phyloP scores from a whole-genome alignment of 371 early-diverging fungal genomes.

The Mucor racemosus region DNA sequence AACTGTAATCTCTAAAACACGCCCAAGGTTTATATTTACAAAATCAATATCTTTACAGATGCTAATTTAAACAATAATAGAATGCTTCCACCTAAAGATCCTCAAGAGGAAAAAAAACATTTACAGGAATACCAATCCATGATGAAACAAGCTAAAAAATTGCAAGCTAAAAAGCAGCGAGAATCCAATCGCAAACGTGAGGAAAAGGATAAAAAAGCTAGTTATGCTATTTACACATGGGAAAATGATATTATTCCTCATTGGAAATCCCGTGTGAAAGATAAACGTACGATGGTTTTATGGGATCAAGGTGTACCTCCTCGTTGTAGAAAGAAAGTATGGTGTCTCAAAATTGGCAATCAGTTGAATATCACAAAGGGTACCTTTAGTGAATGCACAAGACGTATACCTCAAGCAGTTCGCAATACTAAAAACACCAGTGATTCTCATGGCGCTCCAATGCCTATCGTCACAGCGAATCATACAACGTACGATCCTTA shows the following conservation, averaged over 20 bases:
- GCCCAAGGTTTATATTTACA: slow-evolving; percentile 41
- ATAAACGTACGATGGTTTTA: slow-evolving; percentile 37
- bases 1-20: slow-evolving; percentile 52
- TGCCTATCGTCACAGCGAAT: slow-evolving; percentile 2
- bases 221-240: slow-evolving; percentile 39
- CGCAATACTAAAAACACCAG: background rate
- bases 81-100: slow-evolving; percentile 56
- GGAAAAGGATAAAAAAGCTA: slow-evolving; percentile 36
- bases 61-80: slow-evolving; percentile 10
- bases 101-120: slow-evolving; percentile 55
- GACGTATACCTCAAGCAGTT: slow-evolving; percentile 20
- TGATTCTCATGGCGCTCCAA: slow-evolving; percentile 8
- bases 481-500: slow-evolving; percentile 2
- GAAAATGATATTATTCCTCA: slow-evolving; percentile 51
- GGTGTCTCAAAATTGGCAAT: slow-evolving; percentile 53
- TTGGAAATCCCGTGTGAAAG: slow-evolving; percentile 42
- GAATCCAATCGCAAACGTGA: slow-evolving; percentile 29
- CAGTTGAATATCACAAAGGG: slow-evolving; percentile 36
- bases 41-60: background rate
- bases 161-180: slow-evolving; percentile 50
- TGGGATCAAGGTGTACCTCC: slow-evolving; percentile 57
- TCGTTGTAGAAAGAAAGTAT: slow-evolving; percentile 49
- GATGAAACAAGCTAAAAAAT: slow-evolving; percentile 54
- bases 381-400: slow-evolving; percentile 23
- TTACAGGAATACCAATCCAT: slow-evolving; percentile 53